Evolutionary conservation across 208 protist genomes (phyloP), one percentile per base, ranked within the genome.

Genomic region (Strigomonas culicis): DNA sequence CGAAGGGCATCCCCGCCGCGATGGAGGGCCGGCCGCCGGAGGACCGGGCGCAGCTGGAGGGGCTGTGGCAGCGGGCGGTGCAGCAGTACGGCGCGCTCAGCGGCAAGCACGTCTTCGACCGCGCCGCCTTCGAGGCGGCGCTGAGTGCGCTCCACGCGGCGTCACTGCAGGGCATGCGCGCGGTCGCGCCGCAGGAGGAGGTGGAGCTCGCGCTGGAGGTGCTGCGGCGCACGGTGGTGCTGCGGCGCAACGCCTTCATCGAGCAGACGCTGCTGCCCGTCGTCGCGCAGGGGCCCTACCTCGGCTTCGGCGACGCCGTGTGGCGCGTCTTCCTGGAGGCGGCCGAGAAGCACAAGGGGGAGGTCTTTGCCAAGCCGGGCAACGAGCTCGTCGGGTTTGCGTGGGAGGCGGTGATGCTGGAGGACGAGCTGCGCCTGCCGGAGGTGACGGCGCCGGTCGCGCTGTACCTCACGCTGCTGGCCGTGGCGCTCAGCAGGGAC

Each of bases 311-410:
- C 27, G 82, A 90, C 56, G 81, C 62, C 10, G 75, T 90, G 19
- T 92, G 86, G 86, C 77, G 73, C 28, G 65, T 85, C 27, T 89
- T 91, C 64, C 84, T 92, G 43, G 32, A 72, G 3, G 73, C 74
- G 19, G 83, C 91, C 15, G 60, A 79, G 55, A 22, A 74, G 19
- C 60, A 85, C 57, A 78, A 83, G 51, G 57, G 7, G 21, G 65
- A 66, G 7, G 49, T 91, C 28, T 85, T 91, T 47, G 59, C 22
- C 7, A 28, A 60, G 11, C 44, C 63, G 1, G 53, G 47, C 32
- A 61, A 64, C 43, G 68, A 76, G 59, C 61, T 71, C 25, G 66
- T 95, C 13, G 70, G 72, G 25, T 85, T 74, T 52, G 70, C 70
- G 0, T 95, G 89, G 86, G 77, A 95, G 0, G 74, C 81, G 7